Evolutionary conservation across 129 eudicot genomes (phyloP), one percentile per base, ranked within the genome.

Genomic region (Centella asiatica): DNA sequence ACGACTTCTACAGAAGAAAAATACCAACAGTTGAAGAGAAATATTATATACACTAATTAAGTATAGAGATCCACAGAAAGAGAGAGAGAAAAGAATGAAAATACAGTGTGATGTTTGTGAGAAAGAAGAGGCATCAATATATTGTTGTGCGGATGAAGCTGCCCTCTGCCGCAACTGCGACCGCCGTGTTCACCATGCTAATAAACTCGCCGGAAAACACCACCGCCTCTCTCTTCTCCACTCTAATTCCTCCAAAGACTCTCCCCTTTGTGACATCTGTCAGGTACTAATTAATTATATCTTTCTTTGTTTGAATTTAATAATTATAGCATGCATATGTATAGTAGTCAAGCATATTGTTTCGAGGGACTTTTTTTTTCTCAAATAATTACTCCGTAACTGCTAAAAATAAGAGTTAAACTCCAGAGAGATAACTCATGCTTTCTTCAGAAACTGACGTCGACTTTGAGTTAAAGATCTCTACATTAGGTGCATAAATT

Each of bases 111-210:
- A 90, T 44, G 83, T 86, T 15, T 90, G 95, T 69, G 76, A 82
- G 57, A 74, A 72, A 61, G 66, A 81, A 45, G 83, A 78, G 44
- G 97, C 97, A 4, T n/a, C 72, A 0, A 78, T 90, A 14, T 90
- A 69, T 59, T 90, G 97, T 85, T 65, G 89, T 18, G 88, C 97
- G 23, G 97, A 90, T 15, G 95, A 90, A 54, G 97, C 97, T n/a
- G 83, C 97, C 31, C 82, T 90, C 11, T 90, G 97, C 71, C 32
- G 72, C 59, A 70, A 66, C 60, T 89, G 97, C 24, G 97, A 89
- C 82, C 73, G 48, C 51, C 75, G 78, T 11, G 95, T 89, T 11
- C 97, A 89, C 72, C 94, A 76, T 54, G 97, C 97, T 66, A 89
- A 89, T 62, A 89, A 85, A 68, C 97, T 89, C 22, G 92, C 97